Base-by-base conservation (phyloP, 768 basidiomycete genomes). In the Phaeotremella fagi region DNA sequence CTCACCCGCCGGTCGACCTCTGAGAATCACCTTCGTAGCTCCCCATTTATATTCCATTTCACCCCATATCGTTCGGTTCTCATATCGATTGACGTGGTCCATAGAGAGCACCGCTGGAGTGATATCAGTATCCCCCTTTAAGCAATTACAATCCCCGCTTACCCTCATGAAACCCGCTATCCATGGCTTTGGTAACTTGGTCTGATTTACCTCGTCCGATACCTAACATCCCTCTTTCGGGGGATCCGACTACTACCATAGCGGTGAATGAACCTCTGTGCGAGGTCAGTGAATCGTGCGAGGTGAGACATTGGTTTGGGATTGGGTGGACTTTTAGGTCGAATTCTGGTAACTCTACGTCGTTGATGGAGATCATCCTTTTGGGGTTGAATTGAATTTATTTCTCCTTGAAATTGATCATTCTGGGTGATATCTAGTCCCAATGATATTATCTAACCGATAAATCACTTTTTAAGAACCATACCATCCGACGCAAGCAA, bases 51-150 rank as follows among this genome's bases (percentile, higher is more conserved):
- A 79, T 48, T 81, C 78, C 78, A 92, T 82, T 48, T 90, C 87
- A 20, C 90, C 89, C 88, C 89, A 97, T 16, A 95, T 80, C n/a
- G 95, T 98, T 46, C 95, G 82, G 59, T 83, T 79, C 75, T 99
- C 94, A 75, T 90, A 97, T n/a, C 90, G 83, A 60, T 88, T 86
- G 50, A 99, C 89, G 65, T 79, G 85, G 75, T 97, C 95, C 85
- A 97, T 86, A 67, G 85, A 87, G 57, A 85, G 80, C 25, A 94
- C 79, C 1, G 90, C 95, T 77, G 82, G n/a, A n/a, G n/a, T n/a
- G n/a, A n/a, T n/a, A n/a, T n/a, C n/a, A n/a, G n/a, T n/a, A n/a
- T n/a, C n/a, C n/a, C n/a, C n/a, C n/a, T n/a, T n/a, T n/a, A n/a
- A n/a, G n/a, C n/a, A n/a, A 28, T 12, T 24, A 11, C 25, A 25